phyloP scores from a whole-genome alignment of 305 asterid genomes.

The Plantago coronopus region DNA sequence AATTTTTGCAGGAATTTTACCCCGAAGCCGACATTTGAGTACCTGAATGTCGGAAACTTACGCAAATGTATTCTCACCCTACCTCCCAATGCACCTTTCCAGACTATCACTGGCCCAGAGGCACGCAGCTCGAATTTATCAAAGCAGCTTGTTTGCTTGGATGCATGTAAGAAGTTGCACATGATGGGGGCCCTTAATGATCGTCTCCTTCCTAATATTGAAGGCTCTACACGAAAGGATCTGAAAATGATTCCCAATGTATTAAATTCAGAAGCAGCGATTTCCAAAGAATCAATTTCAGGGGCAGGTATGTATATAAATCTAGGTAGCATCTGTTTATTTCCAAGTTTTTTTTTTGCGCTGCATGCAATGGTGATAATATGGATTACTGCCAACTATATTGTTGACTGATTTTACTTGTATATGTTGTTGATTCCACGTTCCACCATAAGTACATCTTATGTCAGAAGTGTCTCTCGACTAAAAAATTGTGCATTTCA shows the following conservation, averaged over 20 bases:
- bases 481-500: too few species aligned
- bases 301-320: conserved; percentile 51
- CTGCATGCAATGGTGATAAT: neutral
- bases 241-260: conserved; percentile 27
- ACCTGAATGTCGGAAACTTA: conserved; percentile 42
- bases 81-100: conserved; percentile 74
- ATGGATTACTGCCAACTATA: neutral
- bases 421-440: neutral
- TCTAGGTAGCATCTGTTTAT: conserved; percentile 5
- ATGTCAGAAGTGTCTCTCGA: too few species aligned
- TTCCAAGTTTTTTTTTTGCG: neutral
- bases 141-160: conserved; percentile 77
- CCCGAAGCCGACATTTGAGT: conserved; percentile 54
- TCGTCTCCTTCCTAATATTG: conserved; percentile 48
- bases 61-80: conserved; percentile 56
- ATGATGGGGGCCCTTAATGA: conserved; percentile 58
- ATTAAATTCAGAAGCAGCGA: conserved; percentile 29
- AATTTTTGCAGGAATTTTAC: conserved; percentile 38
- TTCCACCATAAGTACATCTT: neutral
- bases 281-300: conserved; percentile 32
- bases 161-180: conserved; percentile 85
- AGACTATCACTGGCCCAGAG: conserved; percentile 54
- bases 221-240: conserved; percentile 34
- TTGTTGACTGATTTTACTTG: neutral
- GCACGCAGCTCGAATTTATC: conserved; percentile 39